A percentile compares a stretch with the other conserved stretches of the same genome.
phyloP scores from a whole-genome alignment of 108 stramenopile species.

The Parietichytrium sp. region DNA sequence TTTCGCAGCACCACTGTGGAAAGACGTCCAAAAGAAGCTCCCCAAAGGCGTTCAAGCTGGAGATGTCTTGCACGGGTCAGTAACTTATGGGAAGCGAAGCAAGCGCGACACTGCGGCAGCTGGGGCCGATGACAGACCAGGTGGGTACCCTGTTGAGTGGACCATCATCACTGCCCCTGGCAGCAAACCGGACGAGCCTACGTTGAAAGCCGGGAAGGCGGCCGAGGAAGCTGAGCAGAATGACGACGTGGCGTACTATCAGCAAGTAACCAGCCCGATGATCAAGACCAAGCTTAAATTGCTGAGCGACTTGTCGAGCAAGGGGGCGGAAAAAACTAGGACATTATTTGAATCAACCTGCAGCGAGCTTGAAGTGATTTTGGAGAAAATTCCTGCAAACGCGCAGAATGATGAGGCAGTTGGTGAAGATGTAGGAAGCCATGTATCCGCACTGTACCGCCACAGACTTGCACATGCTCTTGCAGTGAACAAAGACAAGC shows the following conservation, averaged over 20 bases:
- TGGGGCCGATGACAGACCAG: background rate
- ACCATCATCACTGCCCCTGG: background rate
- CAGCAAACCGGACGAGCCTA: background rate
- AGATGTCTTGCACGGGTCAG: background rate
- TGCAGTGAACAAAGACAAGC: background rate
- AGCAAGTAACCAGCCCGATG: background rate
- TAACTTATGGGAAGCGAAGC: background rate
- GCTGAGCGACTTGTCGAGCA: background rate
- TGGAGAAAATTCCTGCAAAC: background rate
- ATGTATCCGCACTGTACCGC: background rate
- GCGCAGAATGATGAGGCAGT: background rate
- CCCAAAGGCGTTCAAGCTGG: slow-evolving; percentile 19
- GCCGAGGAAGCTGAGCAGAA: background rate
- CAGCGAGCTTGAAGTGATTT: background rate
- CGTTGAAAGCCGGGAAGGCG: background rate
- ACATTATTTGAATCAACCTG: background rate
- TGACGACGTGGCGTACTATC: background rate
- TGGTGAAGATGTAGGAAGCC: background rate
- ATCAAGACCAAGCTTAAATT: background rate
- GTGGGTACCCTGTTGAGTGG: background rate
- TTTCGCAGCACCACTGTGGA: slow-evolving; percentile 1
- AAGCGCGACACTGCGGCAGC: background rate
- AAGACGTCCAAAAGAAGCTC: background rate
- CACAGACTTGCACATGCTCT: background rate
- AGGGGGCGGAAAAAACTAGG: background rate